Evolutionary conservation across 768 basidiomycete genomes (phyloP), one percentile per base, ranked within the genome.

Genomic region (Mycena kentingensis): DNA sequence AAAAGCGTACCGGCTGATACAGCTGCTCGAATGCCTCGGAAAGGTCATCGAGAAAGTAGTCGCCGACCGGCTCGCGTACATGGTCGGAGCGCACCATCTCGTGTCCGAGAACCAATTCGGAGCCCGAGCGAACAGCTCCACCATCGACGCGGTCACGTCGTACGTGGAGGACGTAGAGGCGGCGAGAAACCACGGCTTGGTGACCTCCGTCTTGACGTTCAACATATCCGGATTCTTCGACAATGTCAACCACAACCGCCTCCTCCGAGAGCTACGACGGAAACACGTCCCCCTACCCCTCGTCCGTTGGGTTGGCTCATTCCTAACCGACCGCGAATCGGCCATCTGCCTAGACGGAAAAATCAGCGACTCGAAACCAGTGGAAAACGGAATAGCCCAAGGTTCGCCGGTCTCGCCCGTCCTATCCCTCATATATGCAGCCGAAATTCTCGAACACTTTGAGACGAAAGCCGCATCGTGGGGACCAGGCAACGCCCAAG

Each of bases 1-100:
- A 0, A 43, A 62, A 8, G 65, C 73, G 2, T 74, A 73, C 60
- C 38, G 66, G 1, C 67, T 67, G 1, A 73, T 74, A 29, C 61
- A 58, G 8, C 67, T 72, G 13, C 61, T 71, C 0, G 68, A 72
- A 32, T 67, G 65, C 50, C 47, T 72, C 2, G 69, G 71, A 2
- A 73, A 74, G 43, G 50, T 70, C 0, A 53, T 69, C 0, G 67
- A 71, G 35, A 53, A 53, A 6, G 57, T 74, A 2, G 50, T 65
- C 0, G 69, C 67, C 4, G n/a, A 47, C 0, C 41, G 63, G 4
- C 57, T 74, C 0, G 54, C 57, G 12, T 64, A 60, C 48, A 31
- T 64, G 4, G 63, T 61, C 7, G 61, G 60, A 1, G 49, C 39
- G 8, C 37, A 65, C 32, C 49, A 64, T 37, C 60, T 71, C 0